These are phyloP conservation scores for Cornus controversa DNA, from an alignment of 148 eudicot species.

Conservation along the genomic window DNA sequence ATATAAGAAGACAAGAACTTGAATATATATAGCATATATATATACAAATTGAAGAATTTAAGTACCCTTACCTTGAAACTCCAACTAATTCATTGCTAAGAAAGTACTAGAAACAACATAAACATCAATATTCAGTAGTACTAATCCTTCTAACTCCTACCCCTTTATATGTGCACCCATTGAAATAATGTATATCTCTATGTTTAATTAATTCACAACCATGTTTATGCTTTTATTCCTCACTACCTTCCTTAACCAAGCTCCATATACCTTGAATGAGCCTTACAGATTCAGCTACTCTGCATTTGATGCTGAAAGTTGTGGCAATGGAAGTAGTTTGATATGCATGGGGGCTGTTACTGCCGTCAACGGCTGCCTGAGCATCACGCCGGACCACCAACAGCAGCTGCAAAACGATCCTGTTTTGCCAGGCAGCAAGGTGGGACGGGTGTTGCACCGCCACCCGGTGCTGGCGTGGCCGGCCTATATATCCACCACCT, in stretches of 20 bases:
- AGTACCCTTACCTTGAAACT: background rate
- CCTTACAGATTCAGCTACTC: conserved; percentile 35
- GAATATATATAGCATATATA: background rate
- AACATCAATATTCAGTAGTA: background rate
- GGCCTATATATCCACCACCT: conserved; percentile 53
- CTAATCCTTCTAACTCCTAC: background rate
- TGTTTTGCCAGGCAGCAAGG: background rate
- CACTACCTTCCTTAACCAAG: conserved; percentile 16
- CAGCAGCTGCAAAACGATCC: background rate
- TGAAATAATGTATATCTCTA: background rate
- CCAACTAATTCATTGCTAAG: background rate
- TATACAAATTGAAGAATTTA: background rate
- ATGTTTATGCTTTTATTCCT: conserved; percentile 31
- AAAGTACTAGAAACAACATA: background rate
- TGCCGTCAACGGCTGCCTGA: conserved; percentile 37
- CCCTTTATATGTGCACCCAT: background rate
- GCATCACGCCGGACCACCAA: conserved; percentile 39
- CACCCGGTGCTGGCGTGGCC: conserved; percentile 52
- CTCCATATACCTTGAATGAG: conserved; percentile 1
- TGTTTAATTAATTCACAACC: background rate
- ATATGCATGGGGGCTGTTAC: conserved; percentile 52
- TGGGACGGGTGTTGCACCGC: conserved; percentile 46
- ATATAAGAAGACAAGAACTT: background rate
- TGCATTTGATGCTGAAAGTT: conserved; percentile 44
- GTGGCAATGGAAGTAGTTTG: conserved; percentile 28